phyloP scores from a whole-genome alignment of 768 basidiomycete genomes.

The Lyophyllum shimeji region DNA sequence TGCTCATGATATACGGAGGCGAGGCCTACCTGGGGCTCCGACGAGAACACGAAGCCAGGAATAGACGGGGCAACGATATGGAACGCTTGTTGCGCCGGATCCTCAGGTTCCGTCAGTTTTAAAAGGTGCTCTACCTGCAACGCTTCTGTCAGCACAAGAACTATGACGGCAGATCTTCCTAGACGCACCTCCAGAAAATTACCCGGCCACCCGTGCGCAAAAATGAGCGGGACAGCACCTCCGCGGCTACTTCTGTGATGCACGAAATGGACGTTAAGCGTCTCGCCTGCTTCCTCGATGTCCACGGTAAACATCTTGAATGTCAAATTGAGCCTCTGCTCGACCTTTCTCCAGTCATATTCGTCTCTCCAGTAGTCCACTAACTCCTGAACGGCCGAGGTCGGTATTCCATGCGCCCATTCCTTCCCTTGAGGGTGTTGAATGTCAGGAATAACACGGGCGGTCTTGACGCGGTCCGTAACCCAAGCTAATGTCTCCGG shows the following conservation, averaged over 20 bases:
- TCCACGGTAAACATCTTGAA: slow-evolving; percentile 53
- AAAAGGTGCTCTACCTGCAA: slow-evolving; percentile 23
- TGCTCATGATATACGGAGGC: background rate
- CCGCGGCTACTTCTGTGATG: slow-evolving; percentile 36
- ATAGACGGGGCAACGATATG: background rate
- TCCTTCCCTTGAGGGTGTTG: slow-evolving; percentile 39
- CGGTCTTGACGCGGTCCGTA: slow-evolving; percentile 39
- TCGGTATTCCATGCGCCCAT: slow-evolving; percentile 51
- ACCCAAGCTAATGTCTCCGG: slow-evolving; percentile 40
- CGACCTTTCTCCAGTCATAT: slow-evolving; percentile 51
- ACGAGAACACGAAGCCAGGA: slow-evolving; percentile 24
- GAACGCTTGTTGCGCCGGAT: background rate
- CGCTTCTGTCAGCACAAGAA: slow-evolving; percentile 10
- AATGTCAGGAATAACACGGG: slow-evolving; percentile 43
- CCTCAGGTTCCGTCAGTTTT: slow-evolving; percentile 3
- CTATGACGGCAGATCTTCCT: background rate
- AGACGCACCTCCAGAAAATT: slow-evolving; percentile 33
- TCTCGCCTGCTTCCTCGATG: slow-evolving; percentile 37
- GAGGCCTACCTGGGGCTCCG: background rate
- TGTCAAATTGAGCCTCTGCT: slow-evolving; percentile 45
- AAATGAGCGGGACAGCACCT: slow-evolving; percentile 52
- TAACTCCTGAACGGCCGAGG: slow-evolving; percentile 38
- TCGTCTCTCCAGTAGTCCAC: slow-evolving; percentile 43
- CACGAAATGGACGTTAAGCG: slow-evolving; percentile 52
- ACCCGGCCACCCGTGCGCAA: slow-evolving; percentile 54